phyloP scores from a whole-genome alignment of 768 basidiomycete genomes.

The Dacryopinax primogenitus region DNA sequence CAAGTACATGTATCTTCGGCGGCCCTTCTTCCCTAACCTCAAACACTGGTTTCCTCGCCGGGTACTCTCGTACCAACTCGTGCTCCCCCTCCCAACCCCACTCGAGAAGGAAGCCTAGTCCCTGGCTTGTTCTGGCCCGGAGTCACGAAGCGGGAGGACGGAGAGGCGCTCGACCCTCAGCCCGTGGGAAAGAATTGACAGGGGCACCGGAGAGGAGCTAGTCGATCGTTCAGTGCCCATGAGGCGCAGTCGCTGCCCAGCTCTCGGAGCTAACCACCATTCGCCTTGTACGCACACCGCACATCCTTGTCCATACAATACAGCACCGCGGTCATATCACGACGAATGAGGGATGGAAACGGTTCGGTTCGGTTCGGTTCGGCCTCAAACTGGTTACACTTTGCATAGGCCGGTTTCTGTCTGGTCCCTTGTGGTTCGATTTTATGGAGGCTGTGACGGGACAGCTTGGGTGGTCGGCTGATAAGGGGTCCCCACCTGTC shows the following conservation, averaged over 20 bases:
- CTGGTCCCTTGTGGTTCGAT: no score
- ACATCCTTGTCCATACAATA: no score
- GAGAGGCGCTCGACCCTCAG: not conserved
- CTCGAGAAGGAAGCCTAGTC: not conserved
- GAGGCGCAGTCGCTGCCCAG: not conserved
- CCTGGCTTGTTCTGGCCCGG: not conserved
- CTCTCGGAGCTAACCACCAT: not conserved
- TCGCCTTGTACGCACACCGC: not conserved
- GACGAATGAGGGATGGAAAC: no score
- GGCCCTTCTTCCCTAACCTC: not conserved
- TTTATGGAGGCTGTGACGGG: no score
- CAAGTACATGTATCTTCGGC: not conserved
- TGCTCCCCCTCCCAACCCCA: constrained; percentile 2
- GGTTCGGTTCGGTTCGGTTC: no score
- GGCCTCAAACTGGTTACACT: no score
- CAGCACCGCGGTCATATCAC: no score
- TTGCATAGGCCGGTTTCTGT: no score
- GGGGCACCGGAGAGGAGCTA: not conserved
- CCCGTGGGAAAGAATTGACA: not conserved
- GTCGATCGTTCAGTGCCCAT: not conserved
- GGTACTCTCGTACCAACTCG: not conserved
- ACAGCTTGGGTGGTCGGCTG: no score
- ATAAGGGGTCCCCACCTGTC: no score
- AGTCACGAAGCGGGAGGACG: not conserved
- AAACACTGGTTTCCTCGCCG: not conserved